A percentile compares a stretch with the other conserved stretches of the same genome.
phyloP scores from a whole-genome alignment of 345 rosid species.

The Eucalyptus curtisii region DNA sequence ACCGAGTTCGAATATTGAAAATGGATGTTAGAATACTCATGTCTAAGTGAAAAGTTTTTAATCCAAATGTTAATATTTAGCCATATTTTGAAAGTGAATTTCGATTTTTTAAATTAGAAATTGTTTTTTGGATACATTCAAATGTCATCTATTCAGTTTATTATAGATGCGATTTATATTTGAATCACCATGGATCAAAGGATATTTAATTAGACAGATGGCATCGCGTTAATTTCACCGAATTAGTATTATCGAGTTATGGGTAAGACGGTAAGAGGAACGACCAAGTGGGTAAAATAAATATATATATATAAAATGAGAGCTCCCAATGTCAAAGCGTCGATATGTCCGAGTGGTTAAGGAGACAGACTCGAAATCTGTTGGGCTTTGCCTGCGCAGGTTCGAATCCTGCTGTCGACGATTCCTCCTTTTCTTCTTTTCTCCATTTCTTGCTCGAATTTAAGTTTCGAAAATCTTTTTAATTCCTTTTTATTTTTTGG shows the following conservation, averaged over 20 bases:
- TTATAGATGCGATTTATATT: neutral
- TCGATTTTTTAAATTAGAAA: neutral
- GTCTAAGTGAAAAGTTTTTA: accelerated
- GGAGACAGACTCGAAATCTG: slow-evolving; percentile 99
- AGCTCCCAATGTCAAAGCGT: accelerated
- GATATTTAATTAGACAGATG: neutral
- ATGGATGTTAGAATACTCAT: accelerated
- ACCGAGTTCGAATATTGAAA: accelerated
- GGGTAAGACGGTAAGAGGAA: accelerated
- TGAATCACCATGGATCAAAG: neutral
- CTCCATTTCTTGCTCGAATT: neutral
- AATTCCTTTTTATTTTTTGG: neutral
- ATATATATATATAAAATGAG: accelerated
- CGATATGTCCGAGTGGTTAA: slow-evolving; percentile 98
- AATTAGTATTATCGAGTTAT: neutral
- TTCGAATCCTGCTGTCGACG: slow-evolving; percentile 99
- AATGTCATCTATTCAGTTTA: accelerated
- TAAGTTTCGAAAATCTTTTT: neutral
- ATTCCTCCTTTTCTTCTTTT: accelerated
- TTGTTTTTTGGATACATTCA: neutral
- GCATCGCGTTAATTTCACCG: neutral
- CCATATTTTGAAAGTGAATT: neutral
- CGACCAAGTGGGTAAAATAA: neutral
- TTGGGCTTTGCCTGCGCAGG: slow-evolving; percentile 99
- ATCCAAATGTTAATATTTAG: neutral